A percentile compares a stretch with the other conserved stretches of the same genome.
Evolutionary conservation across 2,329 filamentous ascomycete species (phyloP).

Genomic region (Botryotinia globosa): DNA sequence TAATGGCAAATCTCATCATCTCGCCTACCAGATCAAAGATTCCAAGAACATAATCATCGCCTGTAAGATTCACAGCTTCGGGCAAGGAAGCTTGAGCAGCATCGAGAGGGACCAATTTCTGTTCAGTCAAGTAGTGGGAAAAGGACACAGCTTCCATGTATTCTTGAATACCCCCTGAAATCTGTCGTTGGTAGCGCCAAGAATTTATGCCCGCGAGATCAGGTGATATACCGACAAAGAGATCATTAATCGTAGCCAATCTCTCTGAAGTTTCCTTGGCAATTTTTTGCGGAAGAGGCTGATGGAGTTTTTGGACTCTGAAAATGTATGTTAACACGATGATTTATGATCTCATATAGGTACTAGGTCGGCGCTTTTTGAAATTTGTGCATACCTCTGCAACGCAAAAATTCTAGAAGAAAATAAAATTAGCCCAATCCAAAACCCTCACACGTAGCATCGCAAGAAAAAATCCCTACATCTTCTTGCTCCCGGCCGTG

Average conservation of each 20-base stretch:
- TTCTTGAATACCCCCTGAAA: constrained; percentile 83
- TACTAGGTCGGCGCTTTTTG: background rate
- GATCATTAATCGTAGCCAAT: constrained; percentile 65
- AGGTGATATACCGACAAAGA: constrained; percentile 64
- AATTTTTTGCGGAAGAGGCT: constrained; percentile 65
- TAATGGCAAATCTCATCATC: constrained; percentile 94
- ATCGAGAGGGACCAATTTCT: constrained; percentile 67
- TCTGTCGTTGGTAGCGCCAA: constrained; percentile 74
- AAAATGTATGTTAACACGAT: constrained; percentile 8
- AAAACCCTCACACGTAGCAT: background rate
- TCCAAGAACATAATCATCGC: constrained; percentile 85
- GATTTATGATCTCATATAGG: background rate
- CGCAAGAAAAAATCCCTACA: constrained; percentile 53
- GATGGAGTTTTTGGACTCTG: constrained; percentile 63
- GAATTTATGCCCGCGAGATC: constrained; percentile 79
- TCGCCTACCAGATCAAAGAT: constrained; percentile 94
- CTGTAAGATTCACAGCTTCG: constrained; percentile 61
- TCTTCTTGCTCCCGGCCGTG: constrained; percentile 93
- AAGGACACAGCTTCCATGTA: constrained; percentile 91
- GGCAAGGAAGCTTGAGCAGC: constrained; percentile 53
- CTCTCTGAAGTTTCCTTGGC: constrained; percentile 67
- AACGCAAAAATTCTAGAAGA: constrained; percentile 70
- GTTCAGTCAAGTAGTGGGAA: constrained; percentile 77
- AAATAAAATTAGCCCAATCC: constrained; percentile 28
- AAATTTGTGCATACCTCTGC: constrained; percentile 59